phyloP scores from a whole-genome alignment of 805 yeast species.

The Myxozyma neotropica region DNA sequence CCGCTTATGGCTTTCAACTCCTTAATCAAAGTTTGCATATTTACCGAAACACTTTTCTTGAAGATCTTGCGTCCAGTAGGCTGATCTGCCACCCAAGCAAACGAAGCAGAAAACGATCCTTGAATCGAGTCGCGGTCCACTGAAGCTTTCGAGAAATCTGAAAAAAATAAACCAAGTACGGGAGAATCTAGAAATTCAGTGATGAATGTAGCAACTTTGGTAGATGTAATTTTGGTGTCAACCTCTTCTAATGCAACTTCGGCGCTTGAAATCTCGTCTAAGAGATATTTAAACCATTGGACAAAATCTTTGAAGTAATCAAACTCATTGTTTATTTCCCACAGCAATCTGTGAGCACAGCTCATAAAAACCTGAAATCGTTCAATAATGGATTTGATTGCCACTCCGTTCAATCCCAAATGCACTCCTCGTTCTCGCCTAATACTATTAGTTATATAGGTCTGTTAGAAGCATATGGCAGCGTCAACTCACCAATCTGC shows the following conservation, averaged over 20 bases:
- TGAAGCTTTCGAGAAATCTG: neutral
- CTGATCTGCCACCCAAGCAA: neutral
- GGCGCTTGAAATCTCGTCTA: constrained; percentile 14
- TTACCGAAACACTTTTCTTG: neutral
- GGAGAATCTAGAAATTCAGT: constrained; percentile 13
- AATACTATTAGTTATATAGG: neutral
- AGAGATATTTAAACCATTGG: constrained; percentile 27
- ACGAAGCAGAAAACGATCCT: neutral
- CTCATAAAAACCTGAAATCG: constrained; percentile 14
- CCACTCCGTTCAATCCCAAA: constrained; percentile 28
- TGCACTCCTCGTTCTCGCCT: constrained; percentile 35
- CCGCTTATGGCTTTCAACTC: constrained; percentile 1
- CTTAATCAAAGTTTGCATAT: constrained; percentile 5
- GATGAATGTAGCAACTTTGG: constrained; percentile 23
- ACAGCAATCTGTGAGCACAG: constrained; percentile 13
- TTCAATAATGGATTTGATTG: constrained; percentile 23
- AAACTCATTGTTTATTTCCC: constrained; percentile 29
- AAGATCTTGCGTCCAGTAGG: neutral
- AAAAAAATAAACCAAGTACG: constrained; percentile 4
- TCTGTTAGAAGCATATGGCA: neutral
- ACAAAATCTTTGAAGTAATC: constrained; percentile 22
- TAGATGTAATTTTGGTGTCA: constrained; percentile 19
- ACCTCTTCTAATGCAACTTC: constrained; percentile 12
- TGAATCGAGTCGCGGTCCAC: neutral
- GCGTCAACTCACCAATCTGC: constrained; percentile 32